These are phyloP conservation scores for Carallia brachiata DNA, from an alignment of 345 rosid species.

Conservation along the genomic window DNA sequence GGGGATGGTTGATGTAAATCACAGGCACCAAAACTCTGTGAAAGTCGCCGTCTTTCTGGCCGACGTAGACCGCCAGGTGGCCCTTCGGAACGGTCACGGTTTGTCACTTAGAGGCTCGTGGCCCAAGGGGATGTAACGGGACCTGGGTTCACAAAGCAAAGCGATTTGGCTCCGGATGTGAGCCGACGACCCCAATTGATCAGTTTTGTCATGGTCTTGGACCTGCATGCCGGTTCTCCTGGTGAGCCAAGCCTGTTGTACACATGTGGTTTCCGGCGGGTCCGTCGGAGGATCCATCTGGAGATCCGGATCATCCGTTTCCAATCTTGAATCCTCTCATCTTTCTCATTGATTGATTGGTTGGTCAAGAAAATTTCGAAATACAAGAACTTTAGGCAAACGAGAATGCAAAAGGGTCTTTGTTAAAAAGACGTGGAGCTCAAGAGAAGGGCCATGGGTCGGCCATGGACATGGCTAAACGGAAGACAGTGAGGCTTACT, in stretches of 20 bases:
- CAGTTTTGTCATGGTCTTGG: slow-evolving; percentile 48
- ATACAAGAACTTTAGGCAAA: not conserved
- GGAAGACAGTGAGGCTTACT: slow-evolving; percentile 41
- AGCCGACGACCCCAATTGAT: slow-evolving; percentile 63
- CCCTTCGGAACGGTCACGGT: slow-evolving; percentile 63
- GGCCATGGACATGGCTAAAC: slow-evolving; percentile 49
- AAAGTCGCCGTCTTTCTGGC: slow-evolving; percentile 67
- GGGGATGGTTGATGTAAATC: slow-evolving; percentile 86
- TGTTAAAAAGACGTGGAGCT: not conserved
- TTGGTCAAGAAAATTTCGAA: not conserved
- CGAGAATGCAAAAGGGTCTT: not conserved
- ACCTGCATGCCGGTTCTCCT: slow-evolving; percentile 13
- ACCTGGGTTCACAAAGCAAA: slow-evolving; percentile 35
- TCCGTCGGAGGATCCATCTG: slow-evolving; percentile 46
- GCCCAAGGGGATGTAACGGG: slow-evolving; percentile 44
- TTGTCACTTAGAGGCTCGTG: slow-evolving; percentile 24
- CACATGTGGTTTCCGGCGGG: slow-evolving; percentile 23
- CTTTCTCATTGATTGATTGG: slow-evolving; percentile 35
- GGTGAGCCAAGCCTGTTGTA: slow-evolving; percentile 29
- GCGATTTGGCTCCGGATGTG: slow-evolving; percentile 44
- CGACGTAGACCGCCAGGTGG: slow-evolving; percentile 79
- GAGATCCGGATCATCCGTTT: slow-evolving; percentile 48
- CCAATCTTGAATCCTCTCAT: slow-evolving; percentile 65
- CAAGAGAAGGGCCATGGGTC: slow-evolving; percentile 63
- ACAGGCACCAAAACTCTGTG: slow-evolving; percentile 79